A percentile compares a stretch with the other conserved stretches of the same genome.
Conservation (phyloP, 163 green algal species). For the Chlamydomonas reinhardtii region DNA sequence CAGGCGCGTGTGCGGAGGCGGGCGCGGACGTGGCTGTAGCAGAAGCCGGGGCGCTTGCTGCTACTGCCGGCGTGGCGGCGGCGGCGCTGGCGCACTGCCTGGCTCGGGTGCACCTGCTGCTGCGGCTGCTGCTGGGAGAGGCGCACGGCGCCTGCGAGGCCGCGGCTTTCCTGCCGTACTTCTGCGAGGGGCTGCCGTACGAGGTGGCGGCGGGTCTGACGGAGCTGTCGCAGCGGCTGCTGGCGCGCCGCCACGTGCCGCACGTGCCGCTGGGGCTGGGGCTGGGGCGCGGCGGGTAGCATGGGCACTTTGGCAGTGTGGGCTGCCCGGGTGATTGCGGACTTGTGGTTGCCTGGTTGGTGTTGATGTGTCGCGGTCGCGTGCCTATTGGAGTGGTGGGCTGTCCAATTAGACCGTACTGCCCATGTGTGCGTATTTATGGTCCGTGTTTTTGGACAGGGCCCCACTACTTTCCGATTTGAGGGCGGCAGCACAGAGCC, state of each 20-base stretch:
- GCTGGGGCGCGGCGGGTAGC: too few species aligned
- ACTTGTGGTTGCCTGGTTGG: too few species aligned
- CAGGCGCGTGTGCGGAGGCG: background rate
- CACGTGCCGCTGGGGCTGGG: background rate
- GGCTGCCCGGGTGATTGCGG: too few species aligned
- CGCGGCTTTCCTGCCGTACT: constrained; percentile 41
- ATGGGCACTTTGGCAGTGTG: too few species aligned
- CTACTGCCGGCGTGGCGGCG: background rate
- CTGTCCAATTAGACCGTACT: too few species aligned
- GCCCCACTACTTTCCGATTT: too few species aligned
- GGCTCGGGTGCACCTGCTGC: constrained; percentile 36
- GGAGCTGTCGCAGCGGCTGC: background rate
- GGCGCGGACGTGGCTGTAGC: background rate
- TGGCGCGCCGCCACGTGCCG: background rate
- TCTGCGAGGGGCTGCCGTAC: constrained; percentile 30
- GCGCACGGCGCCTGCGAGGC: constrained; percentile 46
- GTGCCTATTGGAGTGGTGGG: too few species aligned
- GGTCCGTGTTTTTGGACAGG: too few species aligned
- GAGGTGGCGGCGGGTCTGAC: constrained; percentile 22
- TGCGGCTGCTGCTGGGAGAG: constrained; percentile 41
- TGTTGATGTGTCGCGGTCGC: too few species aligned
- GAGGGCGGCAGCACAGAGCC: too few species aligned
- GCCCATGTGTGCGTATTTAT: too few species aligned
- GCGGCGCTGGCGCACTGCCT: constrained; percentile 1
- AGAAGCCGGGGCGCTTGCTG: background rate